Conservation (phyloP, 257 asterid genomes). For the Plantago elongata region DNA sequence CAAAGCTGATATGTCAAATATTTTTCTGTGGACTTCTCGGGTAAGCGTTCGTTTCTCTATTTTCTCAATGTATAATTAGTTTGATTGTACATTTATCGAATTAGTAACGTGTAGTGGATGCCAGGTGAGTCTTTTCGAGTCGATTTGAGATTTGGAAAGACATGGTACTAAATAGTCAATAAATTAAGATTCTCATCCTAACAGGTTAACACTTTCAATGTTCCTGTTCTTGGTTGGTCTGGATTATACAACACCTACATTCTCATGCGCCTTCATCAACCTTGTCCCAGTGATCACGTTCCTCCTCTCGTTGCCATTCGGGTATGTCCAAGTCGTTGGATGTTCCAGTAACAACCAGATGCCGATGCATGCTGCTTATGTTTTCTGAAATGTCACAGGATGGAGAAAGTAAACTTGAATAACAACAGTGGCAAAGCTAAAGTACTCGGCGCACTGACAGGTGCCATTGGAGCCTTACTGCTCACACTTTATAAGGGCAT, state of each 20-base stretch:
- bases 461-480: conserved; percentile 47
- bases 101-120: too few species aligned
- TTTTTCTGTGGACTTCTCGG: conserved; percentile 62
- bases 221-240: conserved; percentile 68
- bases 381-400: conserved; percentile 29
- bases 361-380: not conserved
- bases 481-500: conserved; percentile 61
- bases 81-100: not conserved
- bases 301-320: conserved; percentile 45
- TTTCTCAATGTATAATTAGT: not conserved
- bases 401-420: conserved; percentile 52
- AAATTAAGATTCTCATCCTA: too few species aligned
- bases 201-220: conserved; percentile 64
- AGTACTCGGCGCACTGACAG: conserved; percentile 45
- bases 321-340: conserved; percentile 34
- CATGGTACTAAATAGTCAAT: too few species aligned
- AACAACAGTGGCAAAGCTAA: conserved; percentile 54
- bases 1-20: conserved; percentile 38
- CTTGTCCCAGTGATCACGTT: conserved; percentile 67
- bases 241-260: conserved; percentile 66
- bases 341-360: not conserved
- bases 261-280: conserved; percentile 68
- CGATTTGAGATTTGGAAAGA: too few species aligned
- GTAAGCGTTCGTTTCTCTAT: conserved; percentile 28
- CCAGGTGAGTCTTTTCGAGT: too few species aligned